phyloP scores from a whole-genome alignment of 78 protist species.

The Tieghemostelium lacteum region DNA sequence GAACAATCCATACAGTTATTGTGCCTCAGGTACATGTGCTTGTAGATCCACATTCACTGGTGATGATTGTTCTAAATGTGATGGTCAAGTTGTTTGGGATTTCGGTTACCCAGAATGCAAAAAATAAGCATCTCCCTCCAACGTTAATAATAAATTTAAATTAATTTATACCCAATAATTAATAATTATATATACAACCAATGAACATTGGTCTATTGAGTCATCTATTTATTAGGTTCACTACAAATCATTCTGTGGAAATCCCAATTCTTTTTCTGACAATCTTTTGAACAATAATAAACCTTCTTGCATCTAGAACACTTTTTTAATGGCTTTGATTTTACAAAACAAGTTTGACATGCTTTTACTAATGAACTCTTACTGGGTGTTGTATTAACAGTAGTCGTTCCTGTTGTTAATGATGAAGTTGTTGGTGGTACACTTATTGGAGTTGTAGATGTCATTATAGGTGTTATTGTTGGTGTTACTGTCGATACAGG shows the following conservation, averaged over 20 bases:
- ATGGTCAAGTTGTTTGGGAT: too few relatives aligned
- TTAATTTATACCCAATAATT: neutral
- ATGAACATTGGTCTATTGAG: neutral
- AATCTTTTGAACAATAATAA: slow-evolving; percentile 71
- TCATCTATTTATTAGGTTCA: neutral
- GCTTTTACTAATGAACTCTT: slow-evolving; percentile 50
- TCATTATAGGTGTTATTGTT: neutral
- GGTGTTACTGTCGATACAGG: neutral
- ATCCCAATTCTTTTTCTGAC: slow-evolving; percentile 63
- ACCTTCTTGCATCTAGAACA: slow-evolving; percentile 65
- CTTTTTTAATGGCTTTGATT: slow-evolving; percentile 26
- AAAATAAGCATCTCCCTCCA: too few relatives aligned
- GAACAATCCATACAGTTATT: neutral
- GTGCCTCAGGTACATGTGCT: neutral
- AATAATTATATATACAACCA: neutral
- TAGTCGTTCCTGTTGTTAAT: neutral
- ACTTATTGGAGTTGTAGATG: neutral
- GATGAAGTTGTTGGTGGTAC: neutral
- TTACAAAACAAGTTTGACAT: slow-evolving; percentile 75
- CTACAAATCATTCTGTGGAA: slow-evolving; percentile 51
- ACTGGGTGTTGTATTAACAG: neutral
- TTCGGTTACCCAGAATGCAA: too few relatives aligned
- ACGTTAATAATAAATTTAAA: too few relatives aligned
- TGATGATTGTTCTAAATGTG: too few relatives aligned
- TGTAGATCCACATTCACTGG: too few relatives aligned